Evolutionary conservation across 2,329 filamentous ascomycete genomes (phyloP), one percentile per base, ranked within the genome.

Genomic region (Alternaria atra): DNA sequence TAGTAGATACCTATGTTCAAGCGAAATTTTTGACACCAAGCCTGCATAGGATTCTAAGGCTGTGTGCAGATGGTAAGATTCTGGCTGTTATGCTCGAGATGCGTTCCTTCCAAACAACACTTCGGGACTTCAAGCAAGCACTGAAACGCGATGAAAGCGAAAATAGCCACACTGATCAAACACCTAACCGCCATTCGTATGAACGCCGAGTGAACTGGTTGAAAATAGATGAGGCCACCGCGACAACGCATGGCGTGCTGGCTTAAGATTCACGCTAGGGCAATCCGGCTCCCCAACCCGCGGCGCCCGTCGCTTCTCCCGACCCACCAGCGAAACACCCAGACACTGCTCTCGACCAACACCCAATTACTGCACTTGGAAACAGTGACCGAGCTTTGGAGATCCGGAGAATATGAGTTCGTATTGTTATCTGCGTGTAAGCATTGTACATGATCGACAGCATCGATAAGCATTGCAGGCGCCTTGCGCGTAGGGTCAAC

Each of bases 71-170:
- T 29, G 27, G 10, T 32, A 9, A 10, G 30, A 4, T 32, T 32
- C 10, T 32, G 30, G 9, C 10, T 8, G 9, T 10, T 32, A 8
- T 32, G 30, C 10, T 32, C 4, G n/a, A 8, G 30, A 6, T 17
- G 17, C 30, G 20, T 15, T 9, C 29, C 30, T 13, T 25, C 30
- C 7, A 35, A 48, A 17, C 17, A 64, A 51, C 46, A 54, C 17
- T 4, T 50, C 20, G 17, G 20, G 17, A 30, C 61, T 47, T 42
- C 32, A 44, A 39, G 50, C 39, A 32, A 37, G n/a, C 29, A 32
- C 30, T 40, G 57, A 32, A 37, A 48, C 15, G 54, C 57, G 46
- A 61, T 23, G 46, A 54, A 48, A 68, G 67, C 52, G 59, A 65
- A 53, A 15, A 54, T 47, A 54, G 56, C 37, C 42, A 58, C 37